Percentiles rank a stretch among this genome's conserved stretches.
These are phyloP conservation scores for Lasiodiplodia sp. DNA, from an alignment of 2,329 filamentous ascomycete genomes.

Conservation along the genomic window DNA sequence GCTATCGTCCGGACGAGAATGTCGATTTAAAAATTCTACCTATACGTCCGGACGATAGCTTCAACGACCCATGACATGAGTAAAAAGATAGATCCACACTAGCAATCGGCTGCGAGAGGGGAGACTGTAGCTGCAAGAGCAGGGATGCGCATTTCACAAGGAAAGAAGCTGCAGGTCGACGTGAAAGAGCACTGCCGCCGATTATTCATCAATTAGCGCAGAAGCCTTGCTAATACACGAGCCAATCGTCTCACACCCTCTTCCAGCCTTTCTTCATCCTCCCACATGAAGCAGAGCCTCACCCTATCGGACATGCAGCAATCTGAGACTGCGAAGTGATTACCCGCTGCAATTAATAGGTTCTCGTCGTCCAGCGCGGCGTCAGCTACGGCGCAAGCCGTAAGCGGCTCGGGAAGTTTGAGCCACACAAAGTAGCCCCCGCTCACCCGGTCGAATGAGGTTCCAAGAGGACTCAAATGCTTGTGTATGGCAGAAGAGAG, in stretches of 20 bases:
- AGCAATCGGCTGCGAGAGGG: too few relatives aligned
- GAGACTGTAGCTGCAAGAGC: too few relatives aligned
- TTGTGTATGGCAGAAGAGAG: conserved; percentile 67
- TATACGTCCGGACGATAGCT: too few relatives aligned
- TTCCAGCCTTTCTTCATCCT: conserved; percentile 57
- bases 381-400: conserved; percentile 63
- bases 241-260: conserved; percentile 64
- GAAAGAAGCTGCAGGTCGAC: background rate
- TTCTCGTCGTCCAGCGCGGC: conserved; percentile 68
- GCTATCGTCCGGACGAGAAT: too few relatives aligned
- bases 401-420: conserved; percentile 62
- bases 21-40: too few relatives aligned
- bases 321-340: conserved; percentile 67
- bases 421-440: conserved; percentile 92
- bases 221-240: conserved; percentile 50
- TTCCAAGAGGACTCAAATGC: conserved; percentile 69
- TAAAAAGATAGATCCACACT: too few relatives aligned
- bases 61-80: too few relatives aligned
- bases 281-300: conserved; percentile 74
- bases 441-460: conserved; percentile 39
- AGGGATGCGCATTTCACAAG: too few relatives aligned
- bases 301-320: conserved; percentile 47
- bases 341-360: conserved; percentile 71
- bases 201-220: background rate
- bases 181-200: background rate